Evolutionary conservation across 2,329 filamentous ascomycete genomes (phyloP), one percentile per base, ranked within the genome.

Genomic region (Cytospora mali): DNA sequence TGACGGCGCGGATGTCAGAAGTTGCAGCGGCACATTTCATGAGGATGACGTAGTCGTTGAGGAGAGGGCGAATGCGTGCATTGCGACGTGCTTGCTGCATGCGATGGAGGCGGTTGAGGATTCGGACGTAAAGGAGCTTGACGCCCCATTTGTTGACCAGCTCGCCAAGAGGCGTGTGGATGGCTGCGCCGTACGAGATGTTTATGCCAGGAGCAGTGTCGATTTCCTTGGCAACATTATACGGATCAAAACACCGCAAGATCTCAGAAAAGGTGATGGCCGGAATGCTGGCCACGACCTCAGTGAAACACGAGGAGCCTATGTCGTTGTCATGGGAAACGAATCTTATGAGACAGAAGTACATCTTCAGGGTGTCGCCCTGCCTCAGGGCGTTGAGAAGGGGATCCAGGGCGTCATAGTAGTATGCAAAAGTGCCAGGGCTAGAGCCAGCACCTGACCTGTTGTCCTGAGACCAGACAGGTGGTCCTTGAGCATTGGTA

Each of bases 231-330:
- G 82, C 77, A 21, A 86, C 74, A 25, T 73, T 69, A 5, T 83
- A 69, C 0, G 89, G 88, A 62, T 90, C 86, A 10, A 93, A 73
- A 6, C 81, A 78, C 35, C 81, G 80, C 31, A 93, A 72, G 11
- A 90, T 81, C 66, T 89, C 86, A 1, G 86, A 84, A 69, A 92
- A 87, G 0, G 81, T 81, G 1, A 81, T 76, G 1, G 79, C 72
- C 0, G 88, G 80, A 25, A 92, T 70, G 0, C 65, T 56, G 16
- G 66, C 66, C 6, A 80, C 67, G 51, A 76, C 71, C 7, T 72
- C 64, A 23, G 25, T 46, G 9, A 74, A 68, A 16, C 28, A 39
- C 13, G 35, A 46, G 18, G 74, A 69, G 6, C 67, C 66, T 27
- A 16, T 13, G 1, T 51, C 35, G 10, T 46, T n/a, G 21, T 52